Base-by-base conservation (phyloP, 176 grass and related monocot genomes). In the Hordeum marinum region DNA sequence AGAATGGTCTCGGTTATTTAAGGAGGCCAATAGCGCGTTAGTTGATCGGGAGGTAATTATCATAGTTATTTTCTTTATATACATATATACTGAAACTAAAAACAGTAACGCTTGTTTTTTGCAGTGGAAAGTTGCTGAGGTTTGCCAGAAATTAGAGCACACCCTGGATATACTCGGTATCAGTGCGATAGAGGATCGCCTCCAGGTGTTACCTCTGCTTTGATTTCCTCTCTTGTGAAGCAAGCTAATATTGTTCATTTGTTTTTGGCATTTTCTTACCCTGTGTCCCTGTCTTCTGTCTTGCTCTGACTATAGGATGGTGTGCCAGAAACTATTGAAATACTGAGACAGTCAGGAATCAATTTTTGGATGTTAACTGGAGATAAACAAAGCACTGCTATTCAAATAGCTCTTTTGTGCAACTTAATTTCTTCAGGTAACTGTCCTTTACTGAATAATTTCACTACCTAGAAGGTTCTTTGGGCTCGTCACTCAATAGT, bases 341-440 rank as follows among this genome's bases (percentile, higher is more conserved):
- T 90, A 87, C 87, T 98, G n/a, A 89, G 96, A 88, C 84, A 91
- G 60, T 92, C 96, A 82, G 96, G 96, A 92, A 98, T 98, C 67
- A 98, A 98, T 70, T 95, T 98, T 57, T 95, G 93, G 96, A 98
- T 98, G 96, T 87, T 98, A 79, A 98, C 96, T 40, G 96, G 96
- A 15, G 93, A 98, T 90, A 98, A 98, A 91, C 96, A 98, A 90
- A 94, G 64, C 75, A 98, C 96, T 54, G 93, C 96, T 14, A 98
- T 98, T 88, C 96, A 98, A 90, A 95, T 98, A 61, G 93, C 96
- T 70, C 89, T 98, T 77, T 80, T 89, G 27, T 98, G 96, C 81
- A 98, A 98, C 80, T 90, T 98, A 29, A 98, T 95, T 87, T 94
- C 93, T 89, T 98, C 93, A 95, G 96, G 96, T 98, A 76, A 15